phyloP scores from a whole-genome alignment of 1,139 yeast genomes.

The Torulaspora globosa region DNA sequence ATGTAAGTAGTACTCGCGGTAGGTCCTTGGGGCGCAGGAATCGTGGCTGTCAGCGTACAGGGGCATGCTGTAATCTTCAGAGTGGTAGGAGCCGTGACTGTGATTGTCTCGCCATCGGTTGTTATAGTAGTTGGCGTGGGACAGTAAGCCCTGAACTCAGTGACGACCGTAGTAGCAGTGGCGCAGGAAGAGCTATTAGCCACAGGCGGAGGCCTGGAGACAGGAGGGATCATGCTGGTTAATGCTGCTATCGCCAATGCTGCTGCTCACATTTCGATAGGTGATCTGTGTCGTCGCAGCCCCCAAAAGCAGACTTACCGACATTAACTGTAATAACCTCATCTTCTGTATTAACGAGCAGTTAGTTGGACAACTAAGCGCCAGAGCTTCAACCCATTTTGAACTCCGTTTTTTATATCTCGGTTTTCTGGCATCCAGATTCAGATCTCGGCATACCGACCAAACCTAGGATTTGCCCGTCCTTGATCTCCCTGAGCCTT shows the following conservation, averaged over 20 bases:
- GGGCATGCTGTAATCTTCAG: constrained; percentile 42
- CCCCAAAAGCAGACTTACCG: background rate
- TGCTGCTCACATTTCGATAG: background rate
- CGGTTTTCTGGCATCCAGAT: background rate
- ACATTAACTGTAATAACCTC: background rate
- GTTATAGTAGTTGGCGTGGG: constrained; percentile 53
- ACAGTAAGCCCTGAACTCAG: constrained; percentile 57
- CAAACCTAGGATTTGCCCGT: background rate
- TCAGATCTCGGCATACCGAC: background rate
- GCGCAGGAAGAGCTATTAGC: background rate
- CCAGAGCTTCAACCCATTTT: background rate
- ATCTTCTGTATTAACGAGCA: background rate
- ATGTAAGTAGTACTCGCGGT: background rate
- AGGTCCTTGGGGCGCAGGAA: background rate
- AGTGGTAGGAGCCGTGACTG: constrained; percentile 51
- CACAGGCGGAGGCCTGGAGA: background rate
- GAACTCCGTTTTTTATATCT: background rate
- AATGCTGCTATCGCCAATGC: background rate
- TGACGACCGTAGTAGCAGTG: constrained; percentile 30
- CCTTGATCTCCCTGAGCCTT: background rate
- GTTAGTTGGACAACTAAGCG: no score
- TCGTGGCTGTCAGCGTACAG: background rate
- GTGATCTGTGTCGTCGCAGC: background rate
- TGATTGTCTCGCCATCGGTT: constrained; percentile 47
- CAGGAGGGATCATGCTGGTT: background rate